Conservation (phyloP, 257 asterid species). For the Gynochthodes officinalis region DNA sequence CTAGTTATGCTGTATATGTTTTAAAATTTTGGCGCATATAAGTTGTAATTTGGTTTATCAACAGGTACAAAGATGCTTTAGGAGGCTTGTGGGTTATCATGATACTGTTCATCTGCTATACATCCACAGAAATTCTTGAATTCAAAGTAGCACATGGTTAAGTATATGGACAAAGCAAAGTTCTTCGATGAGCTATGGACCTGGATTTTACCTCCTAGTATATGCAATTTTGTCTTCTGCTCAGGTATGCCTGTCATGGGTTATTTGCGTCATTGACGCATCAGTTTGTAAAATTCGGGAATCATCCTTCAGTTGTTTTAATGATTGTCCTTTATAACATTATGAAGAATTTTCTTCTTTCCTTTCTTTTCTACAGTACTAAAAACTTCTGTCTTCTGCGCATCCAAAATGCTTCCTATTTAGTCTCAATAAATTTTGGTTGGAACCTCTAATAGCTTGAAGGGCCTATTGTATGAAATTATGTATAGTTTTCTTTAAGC, state of each 20-base stretch:
- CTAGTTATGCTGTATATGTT: background rate
- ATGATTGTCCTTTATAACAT: background rate
- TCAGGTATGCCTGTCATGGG: slow-evolving; percentile 26
- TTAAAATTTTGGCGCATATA: background rate
- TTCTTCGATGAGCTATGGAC: slow-evolving; percentile 38
- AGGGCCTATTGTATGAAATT: background rate
- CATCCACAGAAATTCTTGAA: slow-evolving; percentile 64
- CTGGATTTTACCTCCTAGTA: slow-evolving; percentile 71
- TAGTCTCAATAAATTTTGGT: background rate
- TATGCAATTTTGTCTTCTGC: slow-evolving; percentile 71
- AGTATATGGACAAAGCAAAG: slow-evolving; percentile 85
- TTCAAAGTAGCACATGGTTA: slow-evolving; percentile 88
- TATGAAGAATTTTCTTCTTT: background rate
- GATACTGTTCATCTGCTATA: slow-evolving; percentile 58
- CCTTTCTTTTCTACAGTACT: background rate
- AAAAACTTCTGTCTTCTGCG: background rate
- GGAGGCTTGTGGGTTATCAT: slow-evolving; percentile 84
- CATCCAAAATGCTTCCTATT: background rate
- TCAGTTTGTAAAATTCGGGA: background rate
- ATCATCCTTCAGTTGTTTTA: background rate
- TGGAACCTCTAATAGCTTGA: background rate
- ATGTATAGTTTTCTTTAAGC: background rate
- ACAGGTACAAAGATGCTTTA: slow-evolving; percentile 61
- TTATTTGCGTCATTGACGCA: background rate
- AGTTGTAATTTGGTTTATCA: background rate